Percentiles rank a stretch among this genome's conserved stretches.
These are phyloP conservation scores for Lecanicillium sp. DNA, from an alignment of 2,329 filamentous ascomycete species.

Conservation along the genomic window DNA sequence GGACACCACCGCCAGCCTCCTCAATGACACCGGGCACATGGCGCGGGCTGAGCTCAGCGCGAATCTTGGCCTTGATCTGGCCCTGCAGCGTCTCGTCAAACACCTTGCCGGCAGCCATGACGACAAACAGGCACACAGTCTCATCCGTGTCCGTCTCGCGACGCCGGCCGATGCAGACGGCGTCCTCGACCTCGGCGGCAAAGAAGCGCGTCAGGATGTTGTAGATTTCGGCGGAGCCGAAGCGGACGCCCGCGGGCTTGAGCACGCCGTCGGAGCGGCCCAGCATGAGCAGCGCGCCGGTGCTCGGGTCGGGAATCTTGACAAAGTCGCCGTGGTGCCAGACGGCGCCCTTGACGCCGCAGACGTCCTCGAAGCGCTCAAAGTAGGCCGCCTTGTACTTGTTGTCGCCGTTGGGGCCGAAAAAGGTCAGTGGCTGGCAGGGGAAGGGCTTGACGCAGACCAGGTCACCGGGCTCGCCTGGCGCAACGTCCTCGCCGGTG, in stretches of 20 bases:
- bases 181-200: conserved; percentile 69
- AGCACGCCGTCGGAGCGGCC: conserved; percentile 87
- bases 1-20: conserved; percentile 72
- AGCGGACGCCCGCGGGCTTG: conserved; percentile 85
- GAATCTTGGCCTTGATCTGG: conserved; percentile 60
- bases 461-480: conserved; percentile 73
- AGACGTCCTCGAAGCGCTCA: conserved; percentile 58
- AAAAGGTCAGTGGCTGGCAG: conserved; percentile 86
- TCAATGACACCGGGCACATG: conserved; percentile 84
- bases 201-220: conserved; percentile 87
- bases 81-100: conserved; percentile 55
- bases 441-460: conserved; percentile 84
- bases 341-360: conserved; percentile 34
- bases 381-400: conserved; percentile 86
- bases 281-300: conserved; percentile 80
- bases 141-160: conserved; percentile 69
- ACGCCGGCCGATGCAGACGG: conserved; percentile 76
- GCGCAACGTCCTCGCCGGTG: conserved; percentile 46
- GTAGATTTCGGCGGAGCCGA: conserved; percentile 93
- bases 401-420: conserved; percentile 53
- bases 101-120: conserved; percentile 52
- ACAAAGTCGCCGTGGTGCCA: conserved; percentile 98
- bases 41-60: conserved; percentile 72
- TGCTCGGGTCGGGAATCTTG: conserved; percentile 53
- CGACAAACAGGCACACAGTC: conserved; percentile 81